Conservation (phyloP, 73 alveolate species). For the Uronychia binucleata region DNA sequence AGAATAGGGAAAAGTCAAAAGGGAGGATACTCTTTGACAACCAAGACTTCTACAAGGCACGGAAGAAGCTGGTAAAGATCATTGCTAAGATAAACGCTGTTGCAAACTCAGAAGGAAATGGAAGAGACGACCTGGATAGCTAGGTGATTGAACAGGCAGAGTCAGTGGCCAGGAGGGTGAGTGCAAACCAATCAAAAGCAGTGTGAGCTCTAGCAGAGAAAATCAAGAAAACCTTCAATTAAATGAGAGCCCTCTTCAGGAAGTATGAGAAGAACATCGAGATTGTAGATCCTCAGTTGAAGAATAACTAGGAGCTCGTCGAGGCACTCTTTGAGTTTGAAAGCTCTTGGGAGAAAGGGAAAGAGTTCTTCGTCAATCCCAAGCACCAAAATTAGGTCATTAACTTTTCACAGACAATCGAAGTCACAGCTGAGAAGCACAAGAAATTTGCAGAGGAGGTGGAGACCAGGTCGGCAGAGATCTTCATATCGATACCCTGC, state of each 20-base stretch:
- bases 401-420: conserved; percentile 55
- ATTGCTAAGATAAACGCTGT: conserved; percentile 81
- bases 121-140: conserved; percentile 32
- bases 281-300: conserved; percentile 70
- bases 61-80: conserved; percentile 73
- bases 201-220: conserved; percentile 64
- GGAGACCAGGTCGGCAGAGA: conserved; percentile 64
- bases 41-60: conserved; percentile 32
- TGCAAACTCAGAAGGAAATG: conserved; percentile 44
- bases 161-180: conserved; percentile 33
- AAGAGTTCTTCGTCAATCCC: conserved; percentile 49
- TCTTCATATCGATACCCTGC: conserved; percentile 67
- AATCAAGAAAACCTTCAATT: conserved; percentile 52
- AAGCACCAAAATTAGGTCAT: conserved; percentile 44
- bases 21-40: conserved; percentile 80
- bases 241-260: conserved; percentile 44
- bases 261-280: conserved; percentile 67
- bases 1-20: conserved; percentile 64
- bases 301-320: conserved; percentile 65
- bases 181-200: conserved; percentile 60
- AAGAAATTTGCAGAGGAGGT: conserved; percentile 39
- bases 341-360: conserved; percentile 66
- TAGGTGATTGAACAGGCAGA: conserved; percentile 19
- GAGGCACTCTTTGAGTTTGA: conserved; percentile 58
- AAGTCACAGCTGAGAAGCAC: conserved; percentile 58